phyloP scores from a whole-genome alignment of 371 early-diverging fungal genomes.

The Zychaea mexicana region DNA sequence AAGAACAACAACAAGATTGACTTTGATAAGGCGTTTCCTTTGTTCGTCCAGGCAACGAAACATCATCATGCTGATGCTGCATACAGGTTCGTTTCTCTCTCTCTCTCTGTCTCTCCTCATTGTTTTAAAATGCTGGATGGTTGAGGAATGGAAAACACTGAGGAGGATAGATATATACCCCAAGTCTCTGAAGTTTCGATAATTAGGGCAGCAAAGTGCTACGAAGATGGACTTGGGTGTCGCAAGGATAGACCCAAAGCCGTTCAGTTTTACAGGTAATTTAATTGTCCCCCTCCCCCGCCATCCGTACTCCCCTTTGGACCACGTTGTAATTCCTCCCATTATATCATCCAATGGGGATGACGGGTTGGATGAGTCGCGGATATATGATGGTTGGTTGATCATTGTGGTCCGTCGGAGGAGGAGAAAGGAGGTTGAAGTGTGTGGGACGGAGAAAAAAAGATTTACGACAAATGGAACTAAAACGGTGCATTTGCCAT shows the following conservation, averaged over 20 bases:
- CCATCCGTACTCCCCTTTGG: background rate
- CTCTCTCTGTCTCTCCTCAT: too few species aligned
- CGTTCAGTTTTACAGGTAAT: slow-evolving; percentile 69
- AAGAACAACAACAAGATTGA: slow-evolving; percentile 67
- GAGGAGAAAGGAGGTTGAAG: too few species aligned
- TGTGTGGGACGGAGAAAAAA: too few species aligned
- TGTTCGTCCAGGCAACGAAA: slow-evolving; percentile 69
- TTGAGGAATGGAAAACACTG: background rate
- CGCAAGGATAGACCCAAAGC: slow-evolving; percentile 63
- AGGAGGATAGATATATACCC: too few species aligned
- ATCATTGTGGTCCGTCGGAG: too few species aligned
- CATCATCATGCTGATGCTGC: slow-evolving; percentile 71
- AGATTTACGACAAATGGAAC: background rate
- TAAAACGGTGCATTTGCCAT: background rate
- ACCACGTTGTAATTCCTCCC: background rate
- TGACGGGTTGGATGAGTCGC: too few species aligned
- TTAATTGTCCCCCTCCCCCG: background rate
- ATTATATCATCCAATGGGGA: too few species aligned
- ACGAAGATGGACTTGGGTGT: slow-evolving; percentile 69
- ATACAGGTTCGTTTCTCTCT: slow-evolving; percentile 48
- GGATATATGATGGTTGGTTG: too few species aligned
- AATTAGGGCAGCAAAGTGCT: slow-evolving; percentile 63
- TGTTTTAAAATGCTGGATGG: too few species aligned
- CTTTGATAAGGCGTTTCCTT: slow-evolving; percentile 69
- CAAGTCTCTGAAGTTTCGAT: background rate